A percentile compares a stretch with the other conserved stretches of the same genome.
These are phyloP conservation scores for Ramichloridium luteum DNA, from an alignment of 2,329 filamentous ascomycete genomes.

Conservation along the genomic window DNA sequence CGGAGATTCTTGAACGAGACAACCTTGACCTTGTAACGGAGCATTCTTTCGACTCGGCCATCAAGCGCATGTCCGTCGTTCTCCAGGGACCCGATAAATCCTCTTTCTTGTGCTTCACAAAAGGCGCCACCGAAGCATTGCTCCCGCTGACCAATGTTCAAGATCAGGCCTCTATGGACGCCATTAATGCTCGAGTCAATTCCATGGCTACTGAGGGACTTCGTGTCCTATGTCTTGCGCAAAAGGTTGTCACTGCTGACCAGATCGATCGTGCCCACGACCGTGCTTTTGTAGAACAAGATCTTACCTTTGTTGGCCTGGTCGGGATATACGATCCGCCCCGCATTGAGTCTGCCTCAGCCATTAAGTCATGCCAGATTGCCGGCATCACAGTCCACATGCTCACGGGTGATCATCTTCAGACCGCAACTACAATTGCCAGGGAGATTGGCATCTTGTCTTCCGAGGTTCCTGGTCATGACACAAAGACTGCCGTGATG, in stretches of 20 bases:
- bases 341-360: constrained; percentile 23
- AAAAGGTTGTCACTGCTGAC: constrained; percentile 9
- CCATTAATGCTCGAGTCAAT: constrained; percentile 19
- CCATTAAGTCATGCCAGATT: constrained; percentile 33
- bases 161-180: constrained; percentile 11
- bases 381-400: constrained; percentile 39
- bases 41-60: constrained; percentile 24
- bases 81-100: constrained; percentile 12
- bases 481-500: constrained; percentile 27
- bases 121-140: constrained; percentile 25
- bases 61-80: constrained; percentile 25
- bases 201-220: constrained; percentile 21
- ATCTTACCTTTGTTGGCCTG: constrained; percentile 21
- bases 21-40: constrained; percentile 16
- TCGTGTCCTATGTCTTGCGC: constrained; percentile 23
- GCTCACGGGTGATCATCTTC: constrained; percentile 37
- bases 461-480: constrained; percentile 15
- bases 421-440: constrained; percentile 36
- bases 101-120: constrained; percentile 19
- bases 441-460: constrained; percentile 33
- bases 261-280: constrained; percentile 8
- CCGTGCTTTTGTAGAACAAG: constrained; percentile 15
- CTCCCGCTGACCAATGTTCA: constrained; percentile 17
- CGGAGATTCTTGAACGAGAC: constrained; percentile 12
- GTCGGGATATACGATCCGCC: constrained; percentile 25